phyloP scores from a whole-genome alignment of 2,329 filamentous ascomycete genomes.

The Rutstroemia sp. region DNA sequence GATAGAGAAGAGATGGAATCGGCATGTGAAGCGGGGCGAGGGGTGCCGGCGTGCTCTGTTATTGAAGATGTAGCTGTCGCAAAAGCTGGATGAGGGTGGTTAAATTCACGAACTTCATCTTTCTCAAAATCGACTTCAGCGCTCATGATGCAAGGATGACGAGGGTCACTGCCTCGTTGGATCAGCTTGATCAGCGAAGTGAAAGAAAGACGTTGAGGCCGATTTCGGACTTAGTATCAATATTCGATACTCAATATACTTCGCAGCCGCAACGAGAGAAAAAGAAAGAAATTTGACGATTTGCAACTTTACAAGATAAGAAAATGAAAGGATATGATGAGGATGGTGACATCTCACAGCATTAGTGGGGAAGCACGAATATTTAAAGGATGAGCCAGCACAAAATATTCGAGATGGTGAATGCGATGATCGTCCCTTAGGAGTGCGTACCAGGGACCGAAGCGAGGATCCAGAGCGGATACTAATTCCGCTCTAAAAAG shows the following conservation, averaged over 20 bases:
- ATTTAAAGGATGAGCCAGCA: not conserved
- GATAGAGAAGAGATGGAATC: conserved; percentile 10
- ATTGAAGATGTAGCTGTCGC: conserved; percentile 4
- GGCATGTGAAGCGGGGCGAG: conserved; percentile 3
- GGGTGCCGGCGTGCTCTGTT: conserved; percentile 16
- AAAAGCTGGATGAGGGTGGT: conserved; percentile 4
- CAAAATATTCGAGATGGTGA: not conserved
- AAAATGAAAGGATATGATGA: not conserved
- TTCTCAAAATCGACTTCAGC: conserved; percentile 14
- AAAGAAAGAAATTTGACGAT: too few relatives aligned
- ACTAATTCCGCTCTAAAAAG: not conserved
- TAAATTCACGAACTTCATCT: conserved; percentile 10
- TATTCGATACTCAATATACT: too few relatives aligned
- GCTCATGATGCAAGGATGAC: conserved; percentile 12
- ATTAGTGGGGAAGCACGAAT: not conserved
- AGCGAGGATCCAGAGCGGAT: not conserved
- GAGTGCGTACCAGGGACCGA: not conserved
- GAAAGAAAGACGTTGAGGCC: too few relatives aligned
- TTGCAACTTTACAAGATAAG: too few relatives aligned
- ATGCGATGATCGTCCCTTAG: not conserved
- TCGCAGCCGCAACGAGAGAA: too few relatives aligned
- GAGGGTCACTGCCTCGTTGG: not conserved
- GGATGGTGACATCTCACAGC: not conserved
- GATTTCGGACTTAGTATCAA: too few relatives aligned
- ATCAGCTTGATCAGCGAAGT: not conserved